These are phyloP conservation scores for Populus hybrid DNA, from an alignment of 441 rosid genomes.

Conservation along the genomic window DNA sequence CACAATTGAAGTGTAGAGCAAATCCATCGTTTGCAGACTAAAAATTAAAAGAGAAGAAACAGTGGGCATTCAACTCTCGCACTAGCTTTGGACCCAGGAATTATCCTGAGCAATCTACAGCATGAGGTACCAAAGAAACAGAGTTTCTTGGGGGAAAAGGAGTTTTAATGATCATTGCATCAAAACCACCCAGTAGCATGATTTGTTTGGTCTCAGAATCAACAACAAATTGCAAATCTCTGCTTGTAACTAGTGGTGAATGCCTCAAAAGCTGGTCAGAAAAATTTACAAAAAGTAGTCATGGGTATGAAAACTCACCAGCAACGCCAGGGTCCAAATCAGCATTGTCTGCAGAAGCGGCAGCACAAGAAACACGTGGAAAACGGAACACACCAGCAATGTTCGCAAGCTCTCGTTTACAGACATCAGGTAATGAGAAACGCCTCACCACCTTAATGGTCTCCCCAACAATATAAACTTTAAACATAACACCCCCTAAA, in stretches of 20 bases:
- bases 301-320: slow-evolving; percentile 39
- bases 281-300: neutral
- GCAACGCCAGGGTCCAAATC: slow-evolving; percentile 83
- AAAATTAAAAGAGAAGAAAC: neutral
- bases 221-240: neutral
- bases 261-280: slow-evolving; percentile 4
- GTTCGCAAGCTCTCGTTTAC: slow-evolving; percentile 52
- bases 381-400: slow-evolving; percentile 66
- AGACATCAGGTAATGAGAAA: slow-evolving; percentile 63
- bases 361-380: slow-evolving; percentile 91
- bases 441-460: slow-evolving; percentile 64
- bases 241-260: neutral
- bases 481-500: slow-evolving; percentile 80
- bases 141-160: neutral
- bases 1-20: neutral
- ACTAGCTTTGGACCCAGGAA: slow-evolving; percentile 3
- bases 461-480: slow-evolving; percentile 65
- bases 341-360: slow-evolving; percentile 87
- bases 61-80: neutral
- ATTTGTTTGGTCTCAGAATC: neutral
- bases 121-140: neutral
- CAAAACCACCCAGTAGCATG: neutral
- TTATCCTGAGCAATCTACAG: slow-evolving; percentile 4
- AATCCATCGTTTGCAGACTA: neutral
- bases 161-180: slow-evolving; percentile 2